Percentiles rank a stretch among this genome's conserved stretches.
Conservation (phyloP, 2,329 filamentous ascomycete genomes). For the Diaporthe aspalathi region DNA sequence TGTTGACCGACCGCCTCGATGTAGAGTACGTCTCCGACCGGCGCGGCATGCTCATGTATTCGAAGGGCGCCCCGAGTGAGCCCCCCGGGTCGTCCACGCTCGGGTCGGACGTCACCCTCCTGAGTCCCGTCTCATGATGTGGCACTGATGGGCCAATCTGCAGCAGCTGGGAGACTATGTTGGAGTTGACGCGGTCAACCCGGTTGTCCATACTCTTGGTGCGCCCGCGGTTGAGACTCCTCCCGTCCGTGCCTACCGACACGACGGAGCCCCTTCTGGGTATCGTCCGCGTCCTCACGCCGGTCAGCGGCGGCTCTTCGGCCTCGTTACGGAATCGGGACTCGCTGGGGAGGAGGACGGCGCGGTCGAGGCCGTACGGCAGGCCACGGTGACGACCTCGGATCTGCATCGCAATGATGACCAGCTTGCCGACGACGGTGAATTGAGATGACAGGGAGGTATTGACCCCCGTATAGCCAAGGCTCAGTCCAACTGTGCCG, state of each 20-base stretch:
- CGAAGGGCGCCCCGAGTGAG: conserved; percentile 5
- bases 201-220: conserved; percentile 50
- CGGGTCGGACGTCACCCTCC: conserved; percentile 24
- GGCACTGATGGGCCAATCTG: conserved; percentile 60
- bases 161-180: conserved; percentile 58
- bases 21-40: conserved; percentile 37
- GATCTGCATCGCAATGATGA: conserved; percentile 77
- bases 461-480: conserved; percentile 82
- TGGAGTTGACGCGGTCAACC: conserved; percentile 52
- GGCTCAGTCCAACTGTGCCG: conserved; percentile 90
- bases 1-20: conserved; percentile 34
- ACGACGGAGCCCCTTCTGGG: conserved; percentile 51
- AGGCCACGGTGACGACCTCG: conserved; percentile 76
- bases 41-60: conserved; percentile 31
- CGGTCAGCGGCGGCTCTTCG: conserved; percentile 53
- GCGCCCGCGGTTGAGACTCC: conserved; percentile 45
- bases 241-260: conserved; percentile 46
- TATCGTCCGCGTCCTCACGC: conserved; percentile 41
- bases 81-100: conserved; percentile 29
- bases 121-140: conserved; percentile 39
- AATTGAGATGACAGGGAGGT: conserved; percentile 88
- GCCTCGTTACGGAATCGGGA: conserved; percentile 65
- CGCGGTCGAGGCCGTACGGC: conserved; percentile 74
- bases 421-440: conserved; percentile 75
- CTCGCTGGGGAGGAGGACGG: conserved; percentile 69